Evolutionary conservation across 345 rosid genomes (phyloP).

Genomic region (Eucalyptus sp.): DNA sequence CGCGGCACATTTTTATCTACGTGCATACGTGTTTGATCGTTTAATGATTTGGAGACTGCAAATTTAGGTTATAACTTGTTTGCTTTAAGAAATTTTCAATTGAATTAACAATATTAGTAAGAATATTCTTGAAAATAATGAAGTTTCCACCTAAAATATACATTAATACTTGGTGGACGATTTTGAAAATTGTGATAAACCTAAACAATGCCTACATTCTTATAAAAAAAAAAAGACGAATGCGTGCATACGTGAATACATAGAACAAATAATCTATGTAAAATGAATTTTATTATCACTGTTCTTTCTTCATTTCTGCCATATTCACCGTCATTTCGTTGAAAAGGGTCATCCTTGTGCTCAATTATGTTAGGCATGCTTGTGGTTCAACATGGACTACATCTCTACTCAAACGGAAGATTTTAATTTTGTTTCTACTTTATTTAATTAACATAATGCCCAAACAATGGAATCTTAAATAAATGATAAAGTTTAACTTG

Average conservation of each 20-base stretch:
- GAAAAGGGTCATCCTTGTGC: neutral
- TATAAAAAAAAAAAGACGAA: neutral
- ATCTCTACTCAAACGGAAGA: accelerated
- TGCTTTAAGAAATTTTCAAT: neutral
- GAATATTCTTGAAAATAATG: too few species aligned
- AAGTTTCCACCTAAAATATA: neutral
- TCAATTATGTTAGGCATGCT: neutral
- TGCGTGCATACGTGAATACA: neutral
- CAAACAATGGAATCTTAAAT: neutral
- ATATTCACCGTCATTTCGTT: too few species aligned
- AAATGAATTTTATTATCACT: neutral
- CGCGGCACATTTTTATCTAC: neutral
- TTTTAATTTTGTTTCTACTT: neutral
- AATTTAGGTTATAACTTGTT: neutral
- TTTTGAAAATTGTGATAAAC: neutral
- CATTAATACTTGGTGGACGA: neutral
- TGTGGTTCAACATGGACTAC: accelerated
- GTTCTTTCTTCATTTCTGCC: neutral
- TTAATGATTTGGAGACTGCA: neutral
- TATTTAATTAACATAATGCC: neutral
- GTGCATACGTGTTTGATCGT: neutral
- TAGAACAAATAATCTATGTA: neutral
- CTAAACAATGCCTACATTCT: neutral
- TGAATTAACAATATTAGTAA: neutral
- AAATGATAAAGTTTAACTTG: neutral